These are phyloP conservation scores for Kwoniella europaea DNA, from an alignment of 768 basidiomycete species.

Conservation along the genomic window DNA sequence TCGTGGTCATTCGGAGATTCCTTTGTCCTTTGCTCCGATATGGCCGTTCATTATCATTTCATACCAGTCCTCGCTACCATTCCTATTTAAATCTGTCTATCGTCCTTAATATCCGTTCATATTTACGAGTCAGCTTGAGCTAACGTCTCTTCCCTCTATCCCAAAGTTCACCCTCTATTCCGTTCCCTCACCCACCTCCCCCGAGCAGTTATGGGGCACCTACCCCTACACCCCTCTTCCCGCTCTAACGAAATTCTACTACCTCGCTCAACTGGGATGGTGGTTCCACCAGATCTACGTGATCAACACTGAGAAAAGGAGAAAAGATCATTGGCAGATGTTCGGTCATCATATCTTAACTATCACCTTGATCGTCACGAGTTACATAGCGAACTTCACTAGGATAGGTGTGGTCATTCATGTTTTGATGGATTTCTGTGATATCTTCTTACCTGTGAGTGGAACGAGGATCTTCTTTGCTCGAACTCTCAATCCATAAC, in stretches of 20 bases:
- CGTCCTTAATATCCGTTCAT: no score
- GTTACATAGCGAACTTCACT: conserved; percentile 82
- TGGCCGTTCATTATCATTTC: no score
- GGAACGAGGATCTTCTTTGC: no score
- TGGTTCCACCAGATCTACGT: conserved; percentile 91
- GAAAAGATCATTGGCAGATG: conserved; percentile 96
- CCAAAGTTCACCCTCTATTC: conserved; percentile 77
- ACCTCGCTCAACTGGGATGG: conserved; percentile 81
- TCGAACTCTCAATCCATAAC: not conserved
- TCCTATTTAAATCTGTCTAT: no score
- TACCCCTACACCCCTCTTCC: conserved; percentile 85
- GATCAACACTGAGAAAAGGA: conserved; percentile 85
- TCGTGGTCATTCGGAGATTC: not conserved
- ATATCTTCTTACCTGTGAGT: conserved; percentile 88
- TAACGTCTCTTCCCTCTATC: not conserved
- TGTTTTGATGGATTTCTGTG: conserved; percentile 91
- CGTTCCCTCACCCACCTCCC: conserved; percentile 69
- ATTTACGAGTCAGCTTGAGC: not conserved
- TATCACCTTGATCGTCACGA: conserved; percentile 72
- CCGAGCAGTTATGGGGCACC: conserved; percentile 71
- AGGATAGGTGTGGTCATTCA: conserved; percentile 88
- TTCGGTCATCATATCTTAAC: conserved; percentile 94
- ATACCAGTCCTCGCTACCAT: no score
- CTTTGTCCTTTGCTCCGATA: not conserved
- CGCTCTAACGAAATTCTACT: conserved; percentile 85